Conservation (phyloP, 1,284 basidiomycete species). For the Pholiota adiposa region DNA sequence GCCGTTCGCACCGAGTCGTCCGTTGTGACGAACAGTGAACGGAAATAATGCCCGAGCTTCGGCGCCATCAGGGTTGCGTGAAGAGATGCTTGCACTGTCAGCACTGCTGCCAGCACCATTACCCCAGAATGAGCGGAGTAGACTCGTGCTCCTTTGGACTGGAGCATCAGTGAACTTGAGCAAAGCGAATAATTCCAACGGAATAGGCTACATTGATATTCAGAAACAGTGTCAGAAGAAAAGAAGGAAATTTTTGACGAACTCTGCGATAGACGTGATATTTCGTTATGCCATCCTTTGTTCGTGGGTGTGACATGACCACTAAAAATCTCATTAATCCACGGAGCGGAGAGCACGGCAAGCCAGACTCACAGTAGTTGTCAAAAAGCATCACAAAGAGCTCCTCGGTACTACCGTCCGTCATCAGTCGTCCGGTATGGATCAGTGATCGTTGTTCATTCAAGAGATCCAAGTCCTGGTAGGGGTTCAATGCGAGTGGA, state of each 20-base stretch:
- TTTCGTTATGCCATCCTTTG: constrained; percentile 73
- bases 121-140: constrained; percentile 57
- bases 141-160: constrained; percentile 64
- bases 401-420: constrained; percentile 85
- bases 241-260: constrained; percentile 29
- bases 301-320: constrained; percentile 85
- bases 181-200: constrained; percentile 83
- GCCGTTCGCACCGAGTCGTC: constrained; percentile 69
- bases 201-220: constrained; percentile 90
- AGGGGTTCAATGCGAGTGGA: not conserved
- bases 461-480: constrained; percentile 84
- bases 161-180: constrained; percentile 81
- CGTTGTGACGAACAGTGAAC: constrained; percentile 85
- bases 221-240: not conserved
- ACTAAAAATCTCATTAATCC: constrained; percentile 48
- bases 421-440: constrained; percentile 79
- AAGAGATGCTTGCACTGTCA: constrained; percentile 34
- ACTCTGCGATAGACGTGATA: constrained; percentile 84
- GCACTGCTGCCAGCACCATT: constrained; percentile 34
- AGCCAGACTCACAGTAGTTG: constrained; percentile 75
- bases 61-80: constrained; percentile 50
- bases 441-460: constrained; percentile 85
- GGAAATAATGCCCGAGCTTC: constrained; percentile 82
- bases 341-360: not conserved
- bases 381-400: constrained; percentile 90